Evolutionary conservation across 2,329 filamentous ascomycete species (phyloP).

Genomic region (Ophidiomyces ophidiicola): DNA sequence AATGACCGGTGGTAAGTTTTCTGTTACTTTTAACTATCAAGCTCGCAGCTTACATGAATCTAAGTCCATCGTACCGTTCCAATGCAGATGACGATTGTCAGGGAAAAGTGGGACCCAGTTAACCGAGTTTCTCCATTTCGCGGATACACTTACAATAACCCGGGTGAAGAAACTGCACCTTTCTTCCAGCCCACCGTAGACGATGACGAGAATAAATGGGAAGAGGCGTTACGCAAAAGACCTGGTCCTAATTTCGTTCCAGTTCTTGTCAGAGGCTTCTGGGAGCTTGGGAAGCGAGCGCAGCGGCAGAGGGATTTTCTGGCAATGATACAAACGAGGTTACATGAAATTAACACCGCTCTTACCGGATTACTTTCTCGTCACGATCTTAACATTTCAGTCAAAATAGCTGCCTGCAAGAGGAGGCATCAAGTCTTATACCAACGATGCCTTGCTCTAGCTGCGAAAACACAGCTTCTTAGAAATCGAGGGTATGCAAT

Average conservation of each 20-base stretch:
- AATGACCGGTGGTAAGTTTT: constrained; percentile 30
- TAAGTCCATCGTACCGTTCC: constrained; percentile 48
- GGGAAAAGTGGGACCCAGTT: constrained; percentile 48
- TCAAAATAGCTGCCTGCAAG: constrained; percentile 46
- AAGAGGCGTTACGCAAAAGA: constrained; percentile 49
- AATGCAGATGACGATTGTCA: constrained; percentile 50
- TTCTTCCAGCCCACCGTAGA: constrained; percentile 48
- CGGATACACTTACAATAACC: constrained; percentile 52
- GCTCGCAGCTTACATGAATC: background rate
- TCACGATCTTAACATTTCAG: constrained; percentile 49
- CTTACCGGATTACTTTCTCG: constrained; percentile 47
- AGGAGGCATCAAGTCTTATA: constrained; percentile 48
- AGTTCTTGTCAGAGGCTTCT: constrained; percentile 48
- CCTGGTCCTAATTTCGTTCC: constrained; percentile 48
- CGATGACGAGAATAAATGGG: constrained; percentile 52
- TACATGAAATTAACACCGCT: constrained; percentile 54
- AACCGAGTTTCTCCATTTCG: constrained; percentile 44
- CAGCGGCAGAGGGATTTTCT: constrained; percentile 46
- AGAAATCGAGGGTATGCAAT: constrained; percentile 54
- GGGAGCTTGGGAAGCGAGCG: constrained; percentile 46
- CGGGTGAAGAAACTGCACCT: constrained; percentile 46
- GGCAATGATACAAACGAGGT: constrained; percentile 44
- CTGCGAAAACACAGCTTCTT: constrained; percentile 52
- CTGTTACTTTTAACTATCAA: background rate
- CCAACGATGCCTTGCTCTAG: constrained; percentile 48